A percentile compares a stretch with the other conserved stretches of the same genome.
Evolutionary conservation across 2,329 filamentous ascomycete genomes (phyloP).

Genomic region (Aspergillus fumigatiaffinis): DNA sequence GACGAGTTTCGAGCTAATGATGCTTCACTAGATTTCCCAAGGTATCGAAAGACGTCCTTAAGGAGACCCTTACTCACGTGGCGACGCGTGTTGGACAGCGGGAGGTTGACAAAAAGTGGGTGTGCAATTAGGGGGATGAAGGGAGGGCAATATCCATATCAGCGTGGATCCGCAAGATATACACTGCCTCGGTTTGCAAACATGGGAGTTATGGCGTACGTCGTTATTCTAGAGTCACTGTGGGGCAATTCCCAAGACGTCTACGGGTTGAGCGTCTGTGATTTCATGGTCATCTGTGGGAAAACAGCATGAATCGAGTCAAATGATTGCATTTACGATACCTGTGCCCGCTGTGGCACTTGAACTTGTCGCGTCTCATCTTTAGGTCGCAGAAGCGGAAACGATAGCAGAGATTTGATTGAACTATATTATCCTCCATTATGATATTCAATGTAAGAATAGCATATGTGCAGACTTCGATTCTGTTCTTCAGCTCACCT

Average conservation of each 20-base stretch:
- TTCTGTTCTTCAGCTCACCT: background rate
- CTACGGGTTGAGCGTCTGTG: background rate
- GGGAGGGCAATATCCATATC: background rate
- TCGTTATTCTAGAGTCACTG: background rate
- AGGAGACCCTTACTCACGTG: conserved; percentile 63
- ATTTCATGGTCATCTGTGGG: background rate
- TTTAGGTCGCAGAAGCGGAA: background rate
- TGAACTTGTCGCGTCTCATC: no score
- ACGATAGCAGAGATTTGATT: background rate
- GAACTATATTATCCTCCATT: background rate
- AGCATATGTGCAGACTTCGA: background rate
- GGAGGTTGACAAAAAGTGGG: conserved; percentile 64
- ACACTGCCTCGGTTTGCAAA: background rate
- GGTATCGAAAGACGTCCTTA: conserved; percentile 66
- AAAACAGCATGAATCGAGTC: background rate
- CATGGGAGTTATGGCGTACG: background rate
- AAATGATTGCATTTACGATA: background rate
- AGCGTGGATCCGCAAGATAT: background rate
- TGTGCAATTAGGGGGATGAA: conserved; percentile 36
- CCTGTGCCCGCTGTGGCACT: background rate
- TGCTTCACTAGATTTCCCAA: conserved; percentile 57
- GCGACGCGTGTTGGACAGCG: conserved; percentile 62
- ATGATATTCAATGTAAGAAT: background rate
- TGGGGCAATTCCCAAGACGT: background rate
- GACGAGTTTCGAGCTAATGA: background rate